Evolutionary conservation across 2,329 filamentous ascomycete species (phyloP), one percentile per base, ranked within the genome.

Genomic region (Arthrobotrys megalospora): DNA sequence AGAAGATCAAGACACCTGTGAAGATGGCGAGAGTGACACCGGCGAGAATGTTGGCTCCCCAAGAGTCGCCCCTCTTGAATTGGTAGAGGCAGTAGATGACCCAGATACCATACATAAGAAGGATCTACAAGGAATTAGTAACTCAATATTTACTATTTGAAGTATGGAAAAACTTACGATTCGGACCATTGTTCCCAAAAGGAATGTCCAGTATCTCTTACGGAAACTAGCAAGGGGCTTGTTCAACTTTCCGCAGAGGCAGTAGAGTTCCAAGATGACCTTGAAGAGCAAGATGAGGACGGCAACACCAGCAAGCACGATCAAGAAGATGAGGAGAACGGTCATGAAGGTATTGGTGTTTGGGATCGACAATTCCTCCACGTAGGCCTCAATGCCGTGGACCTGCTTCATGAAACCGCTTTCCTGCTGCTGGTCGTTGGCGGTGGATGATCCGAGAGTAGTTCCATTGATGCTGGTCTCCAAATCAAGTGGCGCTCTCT

Each of bases 291-390:
- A 87, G 80, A 98, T 94, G 28, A 92, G 90, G 24, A 97, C 92
- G 50, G 92, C 91, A 80, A 97, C 95, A 38, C 89, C 89, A 3
- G 90, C 94, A 80, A 98, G 89, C 65, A 96, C 88, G 80, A 97
- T 96, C 79, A 93, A 93, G 78, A 97, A 95, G 76, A 97, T 87
- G 64, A 98, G 87, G 0, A 98, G 88, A 3, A 97, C 91, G 0
- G 93, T 97, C 94, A 99, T 97, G 86, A 98, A 98, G 1, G 93
- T 94, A 85, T 97, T 97, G 60, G 92, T 90, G 81, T 92, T 89
- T 16, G 96, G 96, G 66, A 98, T 94, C 50, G 89, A 90, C 72
- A 97, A 88, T 83, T 94, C 88, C 83, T 97, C 90, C n/a, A 91
- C 91, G 82, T 92, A 97, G 34, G 89, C 92, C 84, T 94, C 89